Percentiles rank a stretch among this genome's conserved stretches.
Evolutionary conservation across 2,329 filamentous ascomycete species (phyloP).

Genomic region (Aspergillus tamarii): DNA sequence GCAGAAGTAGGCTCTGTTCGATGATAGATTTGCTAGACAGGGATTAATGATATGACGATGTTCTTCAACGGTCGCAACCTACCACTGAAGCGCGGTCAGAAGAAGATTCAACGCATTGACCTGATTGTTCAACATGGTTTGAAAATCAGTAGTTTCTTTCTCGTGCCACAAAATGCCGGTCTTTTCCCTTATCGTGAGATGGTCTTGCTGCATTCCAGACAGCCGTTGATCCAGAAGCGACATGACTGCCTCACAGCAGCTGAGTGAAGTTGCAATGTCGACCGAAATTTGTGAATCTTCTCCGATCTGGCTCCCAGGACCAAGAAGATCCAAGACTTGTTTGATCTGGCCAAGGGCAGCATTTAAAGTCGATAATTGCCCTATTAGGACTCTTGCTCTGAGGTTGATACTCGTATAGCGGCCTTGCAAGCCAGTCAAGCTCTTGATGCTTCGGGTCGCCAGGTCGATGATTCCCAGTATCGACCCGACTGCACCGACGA

Average conservation of each 20-base stretch:
- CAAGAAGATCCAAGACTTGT: background rate
- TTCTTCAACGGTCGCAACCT: background rate
- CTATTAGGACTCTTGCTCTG: background rate
- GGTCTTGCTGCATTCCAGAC: background rate
- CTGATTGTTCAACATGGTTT: background rate
- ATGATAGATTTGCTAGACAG: background rate
- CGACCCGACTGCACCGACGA: background rate
- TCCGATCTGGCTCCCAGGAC: background rate
- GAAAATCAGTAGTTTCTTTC: background rate
- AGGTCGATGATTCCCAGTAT: background rate
- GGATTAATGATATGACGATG: background rate
- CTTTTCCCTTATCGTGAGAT: background rate
- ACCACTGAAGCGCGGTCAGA: background rate
- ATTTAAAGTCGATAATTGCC: background rate
- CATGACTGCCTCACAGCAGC: background rate
- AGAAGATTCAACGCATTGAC: background rate
- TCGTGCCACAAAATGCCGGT: background rate
- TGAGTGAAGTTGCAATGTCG: background rate
- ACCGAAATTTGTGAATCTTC: background rate
- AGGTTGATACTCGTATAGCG: background rate
- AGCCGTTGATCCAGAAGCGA: background rate
- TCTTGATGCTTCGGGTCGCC: background rate
- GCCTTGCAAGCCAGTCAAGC: background rate
- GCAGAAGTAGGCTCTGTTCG: background rate
- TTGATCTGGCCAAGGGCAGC: background rate